Evolutionary conservation across 306 rosid species (phyloP), one percentile per base, ranked within the genome.

Genomic region (Cyamopsis tetragonoloba): DNA sequence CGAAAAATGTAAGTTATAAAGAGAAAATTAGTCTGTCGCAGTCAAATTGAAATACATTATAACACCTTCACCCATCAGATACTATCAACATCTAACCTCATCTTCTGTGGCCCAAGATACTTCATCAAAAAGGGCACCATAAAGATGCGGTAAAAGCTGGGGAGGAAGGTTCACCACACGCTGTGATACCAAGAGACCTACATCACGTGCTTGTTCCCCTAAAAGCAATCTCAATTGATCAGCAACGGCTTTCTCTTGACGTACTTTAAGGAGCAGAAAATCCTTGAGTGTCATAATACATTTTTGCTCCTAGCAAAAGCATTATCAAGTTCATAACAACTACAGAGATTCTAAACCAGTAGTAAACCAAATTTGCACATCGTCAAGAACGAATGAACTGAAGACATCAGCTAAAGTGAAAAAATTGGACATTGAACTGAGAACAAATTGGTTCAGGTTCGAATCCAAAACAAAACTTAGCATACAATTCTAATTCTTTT

Each of bases 101-200:
- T 93, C 99, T 79, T 90, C 96, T 18, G 89, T 85, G 42, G 96
- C 96, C 99, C 96, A 88, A 0, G 80, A 83, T 41, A 93, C 80
- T 85, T 93, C 99, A 55, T 93, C 84, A 56, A 90, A 93, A 41
- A 93, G 96, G 37, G 85, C 89, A 53, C 77, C 89, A 56, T 90
- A 93, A 66, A 93, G 93, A 68, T 71, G 96, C 14, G 96, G 99
- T 48, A 88, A 78, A 66, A 92, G 98, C 79, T 85, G 89, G 13
- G 80, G 87, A 19, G 97, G 95, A 62, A 93, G 91, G 81, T 90
- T 90, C 77, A 82, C 76, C 32, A 88, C 84, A 22, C 86, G 86
- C 65, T 90, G 95, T 56, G 96, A 90, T 11, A 93, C 95, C 73
- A 93, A 70, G 68, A 86, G 89, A 62, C 90, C 92, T 0, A 85